Base-by-base conservation (phyloP, 1,284 basidiomycete genomes). In the Ustilago esculenta region DNA sequence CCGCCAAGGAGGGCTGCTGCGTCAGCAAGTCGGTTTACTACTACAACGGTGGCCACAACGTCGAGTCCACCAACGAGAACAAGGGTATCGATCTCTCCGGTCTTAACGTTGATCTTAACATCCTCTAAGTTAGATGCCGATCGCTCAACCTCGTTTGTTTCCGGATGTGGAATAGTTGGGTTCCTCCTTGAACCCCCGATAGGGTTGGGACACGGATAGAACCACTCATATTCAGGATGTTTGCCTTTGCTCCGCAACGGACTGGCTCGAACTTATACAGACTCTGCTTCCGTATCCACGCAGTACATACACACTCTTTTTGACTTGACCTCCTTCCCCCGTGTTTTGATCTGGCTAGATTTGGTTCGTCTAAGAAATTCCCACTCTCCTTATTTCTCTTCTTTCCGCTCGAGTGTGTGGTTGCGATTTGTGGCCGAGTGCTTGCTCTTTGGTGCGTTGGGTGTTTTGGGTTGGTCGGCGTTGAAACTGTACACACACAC, bases 1-100 rank as follows among this genome's bases (percentile, higher is more conserved):
- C 35, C 3, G 17, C 49, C 24, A 52, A 41, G 17, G 14, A 45
- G 27, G 68, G 63, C 5, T 71, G 68, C 68, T 71, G 68, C 21
- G 63, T 66, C 14, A 5, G 33, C 54, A 54, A 58, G 54, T 41
- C 36, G 29, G 54, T 51, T n/a, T 65, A 60, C 53, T 55, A 67
- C 63, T 69, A 69, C 66, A 51, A 71, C 46, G 68, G 68, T 29
- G 68, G 68, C 11, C 52, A 71, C 68, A 71, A 71, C 57, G 34
- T 42, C 12, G 20, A 65, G 24, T 37, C 33, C 2, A 39, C 42
- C 50, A 66, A 61, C 63, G 43, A 47, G 34, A 72, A 72, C 68
- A 67, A 55, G 50, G 63, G 63, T 17, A 18, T 66, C 12, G 63
- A 72, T 23, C 51, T 63, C 15, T 49, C 47, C 1, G 63, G 58